Base-by-base conservation (phyloP, 768 basidiomycete species). In the Termitomyces sp. region DNA sequence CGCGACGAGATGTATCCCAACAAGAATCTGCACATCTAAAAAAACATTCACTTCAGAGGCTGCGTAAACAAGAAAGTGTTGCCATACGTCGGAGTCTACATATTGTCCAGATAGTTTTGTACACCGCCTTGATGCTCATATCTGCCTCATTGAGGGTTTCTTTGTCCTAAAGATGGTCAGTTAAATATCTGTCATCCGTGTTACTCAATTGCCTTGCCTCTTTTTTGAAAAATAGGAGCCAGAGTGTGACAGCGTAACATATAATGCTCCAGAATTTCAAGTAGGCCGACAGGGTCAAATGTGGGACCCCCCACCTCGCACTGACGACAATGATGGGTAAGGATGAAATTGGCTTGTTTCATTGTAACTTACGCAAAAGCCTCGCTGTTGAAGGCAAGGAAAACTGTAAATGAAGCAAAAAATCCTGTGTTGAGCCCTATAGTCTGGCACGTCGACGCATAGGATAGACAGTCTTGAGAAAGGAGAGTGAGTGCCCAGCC, bases 371-470 rank as follows among this genome's bases (percentile, higher is more conserved):
- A 92, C 91, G 87, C 84, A 70, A 99, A 99, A 31, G 90, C 88
- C 68, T 94, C 89, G 65, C 93, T 95, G 71, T 98, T 99, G 71
- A 99, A 86, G 0, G 97, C 97, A 46, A 99, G 83, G 71, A 98
- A 98, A 6, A 98, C 94, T 8, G 97, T 99, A 71, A 97, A 98
- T 2, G 94, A 95, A 36, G 95, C 83, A 69, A 98, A 96, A 74
- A 89, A 98, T 5, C 97, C 97, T 1, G 92, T 91, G 67, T 96
- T 98, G 31, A 99, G 81, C 12, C 97, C 97, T 62, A 98, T 93
- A 0, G 97, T 98, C 73, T 99, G 97, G 60, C 96, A 98, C 7
- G 96, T 98, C 17, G 95, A 97, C 3, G 97, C 97, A 69, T 96
- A 99, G 17, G 96, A 94, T 42, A 98, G 76, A 70, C 95, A 96